Evolutionary conservation across 1,284 basidiomycete genomes (phyloP), one percentile per base, ranked within the genome.

Genomic region (Sanghuangporus weigelae): DNA sequence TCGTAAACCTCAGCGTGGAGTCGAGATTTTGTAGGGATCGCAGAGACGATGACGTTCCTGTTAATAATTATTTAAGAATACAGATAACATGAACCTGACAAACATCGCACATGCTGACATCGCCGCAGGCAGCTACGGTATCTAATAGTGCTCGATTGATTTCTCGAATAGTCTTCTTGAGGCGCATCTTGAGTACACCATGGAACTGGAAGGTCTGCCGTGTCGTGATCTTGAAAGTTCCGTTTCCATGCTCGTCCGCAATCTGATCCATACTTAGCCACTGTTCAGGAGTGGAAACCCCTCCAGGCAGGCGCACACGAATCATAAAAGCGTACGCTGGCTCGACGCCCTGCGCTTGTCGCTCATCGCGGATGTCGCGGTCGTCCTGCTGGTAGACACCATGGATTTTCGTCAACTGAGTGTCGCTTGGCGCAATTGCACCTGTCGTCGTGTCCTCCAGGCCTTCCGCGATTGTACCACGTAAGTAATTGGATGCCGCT

Each of bases 191-290:
- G 80, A 99, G 91, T 69, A 99, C 90, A 67, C 96, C 96, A 77
- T 99, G 96, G 84, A 98, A 99, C 79, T 99, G 96, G 88, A 98
- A 98, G n/a, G 97, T 99, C 78, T 96, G 89, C 67, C 96, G 84
- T 35, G 97, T 99, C 57, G 96, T 99, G 70, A 99, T 90, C 82
- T 99, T 99, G 80, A 99, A 91, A 14, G 96, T 96, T 63, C 92
- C 86, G 71, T 90, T 93, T 35, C 95, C 96, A 76, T 96, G 94
- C 77, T 96, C 92, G 73, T 98, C 96, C 63, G 95, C 87, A 68
- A 99, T 98, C 69, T 90, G 87, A 78, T 98, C 95, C 85, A 99
- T 93, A 71, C 90, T 85, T 62, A 96, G 79, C 97, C 97, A 99
- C 78, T 99, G 96, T 63, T 86, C 77, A 10, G 96, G 89, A 36